Evolutionary conservation across 306 rosid genomes (phyloP).

Genomic region (Trifolium repens): DNA sequence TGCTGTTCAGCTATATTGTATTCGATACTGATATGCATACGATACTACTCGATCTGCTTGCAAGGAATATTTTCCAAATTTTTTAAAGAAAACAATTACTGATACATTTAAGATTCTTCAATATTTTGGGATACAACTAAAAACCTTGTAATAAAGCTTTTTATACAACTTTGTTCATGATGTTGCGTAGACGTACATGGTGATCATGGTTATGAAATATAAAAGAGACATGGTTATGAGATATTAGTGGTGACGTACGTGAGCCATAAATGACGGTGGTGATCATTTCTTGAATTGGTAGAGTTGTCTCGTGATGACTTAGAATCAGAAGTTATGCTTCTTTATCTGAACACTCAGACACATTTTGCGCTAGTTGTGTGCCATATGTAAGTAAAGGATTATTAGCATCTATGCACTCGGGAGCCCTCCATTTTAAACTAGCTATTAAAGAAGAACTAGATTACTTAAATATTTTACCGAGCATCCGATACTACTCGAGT

Average conservation of each 20-base stretch:
- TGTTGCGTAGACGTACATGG: neutral
- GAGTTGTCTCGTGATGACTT: neutral
- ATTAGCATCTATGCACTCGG: too few relatives aligned
- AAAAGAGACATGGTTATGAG: neutral
- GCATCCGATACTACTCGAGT: too few relatives aligned
- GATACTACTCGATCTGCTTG: neutral
- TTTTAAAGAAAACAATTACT: neutral
- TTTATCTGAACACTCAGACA: neutral
- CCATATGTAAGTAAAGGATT: neutral
- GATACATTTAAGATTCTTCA: neutral
- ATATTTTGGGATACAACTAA: neutral
- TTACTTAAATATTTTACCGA: neutral
- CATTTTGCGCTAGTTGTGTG: neutral
- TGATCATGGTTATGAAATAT: too few relatives aligned
- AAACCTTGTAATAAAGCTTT: neutral
- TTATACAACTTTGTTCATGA: neutral
- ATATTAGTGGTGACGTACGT: neutral
- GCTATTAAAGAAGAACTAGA: neutral
- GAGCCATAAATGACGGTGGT: neutral
- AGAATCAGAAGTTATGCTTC: neutral
- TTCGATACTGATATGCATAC: neutral
- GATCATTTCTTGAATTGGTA: neutral
- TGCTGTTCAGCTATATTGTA: neutral
- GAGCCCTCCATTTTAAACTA: too few relatives aligned
- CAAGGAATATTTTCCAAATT: neutral